Base-by-base conservation (phyloP, 148 eudicot genomes). In the Arctostaphylos glauca region DNA sequence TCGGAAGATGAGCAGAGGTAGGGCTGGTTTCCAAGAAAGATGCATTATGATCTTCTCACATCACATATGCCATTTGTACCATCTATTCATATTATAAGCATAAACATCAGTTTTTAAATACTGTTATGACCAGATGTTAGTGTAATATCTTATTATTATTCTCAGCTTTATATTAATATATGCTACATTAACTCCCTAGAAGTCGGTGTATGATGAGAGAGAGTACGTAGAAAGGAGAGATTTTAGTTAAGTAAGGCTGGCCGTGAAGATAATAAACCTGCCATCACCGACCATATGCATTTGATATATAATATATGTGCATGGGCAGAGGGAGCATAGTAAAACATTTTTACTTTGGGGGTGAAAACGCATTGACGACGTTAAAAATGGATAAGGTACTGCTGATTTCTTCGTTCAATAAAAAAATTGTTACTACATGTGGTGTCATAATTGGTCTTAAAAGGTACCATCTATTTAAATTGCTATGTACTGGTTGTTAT, bases 1-100 rank as follows among this genome's bases (percentile, higher is more conserved):
- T 68, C 46, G 31, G 73, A 68, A 64, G 9, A 38, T 25, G 73
- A 38, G 47, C 7, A n/a, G n/a, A n/a, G n/a, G 31, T 46, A 38
- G 70, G 9, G 47, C 31, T 49, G 25, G 54, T 47, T 50, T 74
- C 77, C 55, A 74, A 74, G 77, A 74, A 74, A 74, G 54, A 74
- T 74, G 48, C 54, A 3, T 46, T 15, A 15, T 48, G 77, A 74
- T 74, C 77, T 48, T 47, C 44, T 0, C 21, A 62, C 21, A n/a
- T 0, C 21, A 62, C 52, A 18, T 49, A 46, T 18, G 54, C 54
- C 5, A 2, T 16, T 43, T 16, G 49, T 41, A 43, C 49, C 18
- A 18, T 72, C 49, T 72, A 15, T 16, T 43, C 44, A 18, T 72
- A 72, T 72, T 16, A 14, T 72, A 72, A 68, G 70, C 70, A 23